A percentile compares a stretch with the other conserved stretches of the same genome.
phyloP scores from a whole-genome alignment of 495 filamentous ascomycete species.

The Neurospora terricola region DNA sequence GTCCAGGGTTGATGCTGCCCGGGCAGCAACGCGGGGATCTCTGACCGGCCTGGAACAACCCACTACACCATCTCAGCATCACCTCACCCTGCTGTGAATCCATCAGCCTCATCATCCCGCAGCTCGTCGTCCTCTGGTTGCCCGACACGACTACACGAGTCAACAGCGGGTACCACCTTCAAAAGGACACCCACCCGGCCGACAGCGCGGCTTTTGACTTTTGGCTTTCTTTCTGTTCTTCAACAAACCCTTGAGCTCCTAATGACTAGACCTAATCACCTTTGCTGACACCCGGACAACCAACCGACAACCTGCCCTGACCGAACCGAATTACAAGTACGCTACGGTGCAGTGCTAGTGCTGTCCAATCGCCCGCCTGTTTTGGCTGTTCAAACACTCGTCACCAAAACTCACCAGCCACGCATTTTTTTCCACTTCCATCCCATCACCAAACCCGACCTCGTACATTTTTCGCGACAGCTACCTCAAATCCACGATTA shows the following conservation, averaged over 20 bases:
- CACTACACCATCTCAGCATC: background rate
- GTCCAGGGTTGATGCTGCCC: background rate
- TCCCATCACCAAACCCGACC: slow-evolving; percentile 10
- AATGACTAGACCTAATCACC: slow-evolving; percentile 6
- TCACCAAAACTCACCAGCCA: slow-evolving; percentile 15
- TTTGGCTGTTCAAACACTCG: slow-evolving; percentile 7
- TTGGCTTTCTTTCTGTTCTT: background rate
- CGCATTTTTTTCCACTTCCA: slow-evolving; percentile 14
- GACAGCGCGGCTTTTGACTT: background rate
- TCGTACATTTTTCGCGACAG: slow-evolving; percentile 17
- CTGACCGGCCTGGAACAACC: slow-evolving; percentile 3
- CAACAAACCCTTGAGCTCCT: slow-evolving; percentile 2
- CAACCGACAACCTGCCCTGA: background rate
- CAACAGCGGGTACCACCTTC: background rate
- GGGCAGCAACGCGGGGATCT: slow-evolving; percentile 1
- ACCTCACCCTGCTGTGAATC: background rate
- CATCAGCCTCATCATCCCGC: background rate
- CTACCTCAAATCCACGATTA: background rate
- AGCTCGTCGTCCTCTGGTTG: slow-evolving; percentile 13
- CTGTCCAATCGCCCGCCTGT: slow-evolving; percentile 3
- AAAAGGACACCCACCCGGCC: background rate
- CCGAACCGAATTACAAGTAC: background rate
- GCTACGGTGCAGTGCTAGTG: background rate
- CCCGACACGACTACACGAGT: slow-evolving; percentile 10
- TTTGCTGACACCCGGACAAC: slow-evolving; percentile 1